Percentiles rank a stretch among this genome's conserved stretches.
Evolutionary conservation across 2,329 filamentous ascomycete genomes (phyloP).

Genomic region (Raffaelea ambrosiae): DNA sequence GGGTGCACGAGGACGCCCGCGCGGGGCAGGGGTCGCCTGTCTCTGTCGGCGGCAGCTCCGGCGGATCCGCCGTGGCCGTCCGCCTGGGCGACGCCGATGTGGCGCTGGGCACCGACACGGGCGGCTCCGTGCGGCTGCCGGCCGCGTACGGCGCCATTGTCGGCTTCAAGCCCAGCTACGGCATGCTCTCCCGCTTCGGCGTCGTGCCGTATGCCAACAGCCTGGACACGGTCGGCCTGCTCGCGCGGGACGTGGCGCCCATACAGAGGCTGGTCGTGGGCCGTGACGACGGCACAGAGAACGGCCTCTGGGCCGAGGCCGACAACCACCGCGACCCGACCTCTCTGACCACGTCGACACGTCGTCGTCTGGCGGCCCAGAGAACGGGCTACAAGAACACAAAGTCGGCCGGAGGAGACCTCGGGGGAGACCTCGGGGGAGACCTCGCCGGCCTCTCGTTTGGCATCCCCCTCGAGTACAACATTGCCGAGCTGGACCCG

Average conservation of each 20-base stretch:
- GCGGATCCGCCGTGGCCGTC: constrained; percentile 84
- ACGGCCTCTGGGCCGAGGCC: constrained; percentile 37
- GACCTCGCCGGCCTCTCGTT: constrained; percentile 33
- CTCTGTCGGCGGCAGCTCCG: constrained; percentile 84
- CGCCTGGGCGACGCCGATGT: constrained; percentile 46
- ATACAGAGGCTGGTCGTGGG: constrained; percentile 47
- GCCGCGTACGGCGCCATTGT: constrained; percentile 78
- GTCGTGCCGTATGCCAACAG: constrained; percentile 91
- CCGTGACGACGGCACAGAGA: neutral
- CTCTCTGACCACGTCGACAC: constrained; percentile 48
- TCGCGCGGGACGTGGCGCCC: constrained; percentile 46
- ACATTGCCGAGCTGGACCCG: constrained; percentile 70
- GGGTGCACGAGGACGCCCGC: constrained; percentile 15
- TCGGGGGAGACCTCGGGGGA: no score
- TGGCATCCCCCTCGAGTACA: constrained; percentile 69
- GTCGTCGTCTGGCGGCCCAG: constrained; percentile 30
- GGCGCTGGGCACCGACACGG: constrained; percentile 88
- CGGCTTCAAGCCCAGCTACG: constrained; percentile 89
- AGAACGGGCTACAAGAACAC: constrained; percentile 8
- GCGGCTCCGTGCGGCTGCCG: constrained; percentile 78
- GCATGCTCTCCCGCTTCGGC: constrained; percentile 74
- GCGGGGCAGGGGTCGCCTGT: constrained; percentile 13
- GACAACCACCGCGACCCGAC: constrained; percentile 68
- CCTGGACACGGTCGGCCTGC: constrained; percentile 77
- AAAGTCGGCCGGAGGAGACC: no score